phyloP scores from a whole-genome alignment of 2,329 filamentous ascomycete species.

The Dothistroma pini region DNA sequence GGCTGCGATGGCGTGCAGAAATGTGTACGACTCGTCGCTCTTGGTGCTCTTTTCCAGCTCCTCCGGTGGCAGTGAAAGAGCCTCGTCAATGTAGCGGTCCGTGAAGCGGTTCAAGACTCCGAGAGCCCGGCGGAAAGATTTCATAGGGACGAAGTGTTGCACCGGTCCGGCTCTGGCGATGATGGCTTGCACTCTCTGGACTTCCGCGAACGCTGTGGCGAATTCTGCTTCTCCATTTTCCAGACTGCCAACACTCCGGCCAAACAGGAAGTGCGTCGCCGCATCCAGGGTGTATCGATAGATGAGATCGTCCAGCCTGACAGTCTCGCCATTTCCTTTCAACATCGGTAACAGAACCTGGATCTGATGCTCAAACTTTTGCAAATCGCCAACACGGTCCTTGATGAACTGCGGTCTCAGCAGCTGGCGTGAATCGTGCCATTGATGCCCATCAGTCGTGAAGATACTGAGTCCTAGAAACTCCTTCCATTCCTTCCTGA shows the following conservation, averaged over 20 bases:
- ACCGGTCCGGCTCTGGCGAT: slow-evolving; percentile 64
- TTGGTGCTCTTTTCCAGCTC: slow-evolving; percentile 73
- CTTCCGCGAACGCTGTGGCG: slow-evolving; percentile 75
- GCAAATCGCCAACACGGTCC: slow-evolving; percentile 76
- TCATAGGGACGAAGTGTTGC: slow-evolving; percentile 59
- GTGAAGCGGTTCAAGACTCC: slow-evolving; percentile 72
- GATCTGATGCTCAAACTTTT: slow-evolving; percentile 76
- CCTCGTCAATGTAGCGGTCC: slow-evolving; percentile 70
- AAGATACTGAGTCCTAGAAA: slow-evolving; percentile 70
- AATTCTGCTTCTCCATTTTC: slow-evolving; percentile 61
- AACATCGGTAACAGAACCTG: slow-evolving; percentile 68
- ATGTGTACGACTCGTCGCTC: slow-evolving; percentile 70
- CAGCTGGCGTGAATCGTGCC: slow-evolving; percentile 77
- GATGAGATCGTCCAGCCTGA: slow-evolving; percentile 73
- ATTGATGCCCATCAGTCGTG: slow-evolving; percentile 72
- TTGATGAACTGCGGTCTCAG: slow-evolving; percentile 84
- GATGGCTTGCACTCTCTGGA: slow-evolving; percentile 69
- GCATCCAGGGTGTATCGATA: slow-evolving; percentile 84
- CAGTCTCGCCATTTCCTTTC: slow-evolving; percentile 42
- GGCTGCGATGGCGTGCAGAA: slow-evolving; percentile 77
- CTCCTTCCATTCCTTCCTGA: slow-evolving; percentile 70
- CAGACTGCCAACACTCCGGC: slow-evolving; percentile 65
- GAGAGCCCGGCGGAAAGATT: slow-evolving; percentile 60
- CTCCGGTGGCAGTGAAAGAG: slow-evolving; percentile 63
- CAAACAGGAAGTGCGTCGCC: slow-evolving; percentile 81